Evolutionary conservation across 257 asterid species (phyloP), one percentile per base, ranked within the genome.

Genomic region (Anisodus acutangulus): DNA sequence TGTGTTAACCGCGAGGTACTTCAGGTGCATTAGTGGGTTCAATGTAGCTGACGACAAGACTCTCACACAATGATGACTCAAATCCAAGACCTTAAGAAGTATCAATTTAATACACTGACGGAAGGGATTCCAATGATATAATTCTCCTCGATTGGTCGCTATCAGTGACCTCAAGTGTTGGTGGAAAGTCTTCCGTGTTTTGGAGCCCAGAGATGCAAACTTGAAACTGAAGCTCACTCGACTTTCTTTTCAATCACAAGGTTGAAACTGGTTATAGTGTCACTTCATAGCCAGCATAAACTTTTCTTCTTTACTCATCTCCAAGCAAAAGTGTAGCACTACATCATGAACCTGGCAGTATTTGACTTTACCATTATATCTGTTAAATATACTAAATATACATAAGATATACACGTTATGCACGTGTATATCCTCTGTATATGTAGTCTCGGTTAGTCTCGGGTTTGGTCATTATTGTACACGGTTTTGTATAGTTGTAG

Each of bases 321-420:
- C 67, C 51, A 80, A 13, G 71, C 57, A 80, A 58, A 80, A 80
- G 13, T 37, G 69, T 5, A 55, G 53, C 16, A 80, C 66, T 1
- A 80, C 37, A 80, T 80, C 68, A 37, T 80, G 57, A 55, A 80
- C 54, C 54, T 45, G 83, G 1, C 72, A 80, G 2, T 62, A 22
- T 37, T 58, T 80, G 12, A 80, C 60, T 13, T 55, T 55, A 55
- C 60, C 60, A 55, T 55, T 55, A 55, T n/a, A n/a, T n/a, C n/a
- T n/a, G n/a, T n/a, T n/a, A n/a, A n/a, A n/a, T n/a, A n/a, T n/a
- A n/a, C n/a, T n/a, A n/a, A n/a, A n/a, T n/a, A n/a, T n/a, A n/a
- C n/a, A n/a, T n/a, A n/a, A n/a, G n/a, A n/a, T n/a, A n/a, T n/a
- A n/a, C n/a, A n/a, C n/a, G n/a, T n/a, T n/a, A n/a, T n/a, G n/a